Percentiles rank a stretch among this genome's conserved stretches.
phyloP scores from a whole-genome alignment of 176 grass and related monocot species.

The Paspalum notatum region DNA sequence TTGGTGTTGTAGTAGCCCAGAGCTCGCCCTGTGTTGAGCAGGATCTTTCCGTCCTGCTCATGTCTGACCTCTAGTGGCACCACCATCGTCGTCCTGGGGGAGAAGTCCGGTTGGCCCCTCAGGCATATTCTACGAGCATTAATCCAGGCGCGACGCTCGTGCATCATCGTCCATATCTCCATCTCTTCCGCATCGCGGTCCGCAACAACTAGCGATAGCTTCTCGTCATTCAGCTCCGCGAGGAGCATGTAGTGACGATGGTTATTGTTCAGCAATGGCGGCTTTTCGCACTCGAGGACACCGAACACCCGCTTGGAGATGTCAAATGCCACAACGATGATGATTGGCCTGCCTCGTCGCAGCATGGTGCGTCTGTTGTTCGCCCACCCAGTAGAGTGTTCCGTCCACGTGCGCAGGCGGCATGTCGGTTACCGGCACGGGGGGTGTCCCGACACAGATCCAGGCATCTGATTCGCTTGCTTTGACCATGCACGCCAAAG shows the following conservation, averaged over 20 bases:
- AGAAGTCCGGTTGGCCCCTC: background rate
- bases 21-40: slow-evolving; percentile 32
- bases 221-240: background rate
- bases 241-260: background rate
- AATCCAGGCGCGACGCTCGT: background rate
- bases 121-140: background rate
- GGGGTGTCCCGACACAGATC: background rate
- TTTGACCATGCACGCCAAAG: slow-evolving; percentile 25
- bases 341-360: background rate
- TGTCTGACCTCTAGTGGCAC: background rate
- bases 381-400: slow-evolving; percentile 28
- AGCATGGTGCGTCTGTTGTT: background rate
- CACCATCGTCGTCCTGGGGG: background rate
- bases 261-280: background rate
- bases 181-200: background rate
- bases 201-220: background rate
- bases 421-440: slow-evolving; percentile 5
- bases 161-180: slow-evolving; percentile 23
- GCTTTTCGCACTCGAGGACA: background rate
- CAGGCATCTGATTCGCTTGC: background rate
- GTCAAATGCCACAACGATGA: background rate
- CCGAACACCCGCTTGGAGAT: background rate
- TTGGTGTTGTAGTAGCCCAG: slow-evolving; percentile 23
- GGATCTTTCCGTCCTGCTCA: background rate
- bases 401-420: slow-evolving; percentile 24